Evolutionary conservation across 169 alveolate species (phyloP), one percentile per base, ranked within the genome.

Genomic region (Plasmodium coatneyi): DNA sequence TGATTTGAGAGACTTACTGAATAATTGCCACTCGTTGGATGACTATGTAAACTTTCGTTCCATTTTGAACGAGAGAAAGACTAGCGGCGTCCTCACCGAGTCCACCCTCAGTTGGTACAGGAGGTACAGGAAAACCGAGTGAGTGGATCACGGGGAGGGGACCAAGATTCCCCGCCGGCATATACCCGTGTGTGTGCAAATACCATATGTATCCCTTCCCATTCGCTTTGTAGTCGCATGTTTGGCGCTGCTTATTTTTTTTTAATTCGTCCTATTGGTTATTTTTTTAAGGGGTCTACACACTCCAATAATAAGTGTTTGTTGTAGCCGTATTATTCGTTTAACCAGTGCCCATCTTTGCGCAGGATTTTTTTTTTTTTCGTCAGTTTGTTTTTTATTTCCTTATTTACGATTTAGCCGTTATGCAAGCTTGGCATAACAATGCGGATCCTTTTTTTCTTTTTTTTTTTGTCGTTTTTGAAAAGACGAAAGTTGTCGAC

Each of bases 91-190:
- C 32, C 71, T 86, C 43, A 78, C 56, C 14, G 93, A 86, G 46
- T 52, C 87, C 2, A 16, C 87, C 19, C 80, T 74, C 43, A 86
- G 93, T 76, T 86, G 93, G 93, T 86, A 86, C 46, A 76, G 93
- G 60, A 74, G 93, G 43, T 86, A 86, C 52, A 86, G 93, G 70
- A 86, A 86, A 49, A 32, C 36, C 22, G 7, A 14, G 19, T 83
- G 52, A 70, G 39, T 32, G 76, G 36, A 3, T 0, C 12, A 14
- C 39, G 39, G 39, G 1, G 76, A 25, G 39, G 76, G 76, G 28
- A 25, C 14, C 41, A 9, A 66, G 76, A 2, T 66, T 66, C 32
- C 25, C 25, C 39, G 5, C 36, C 19, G 14, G n/a, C 36, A 66
- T 7, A 66, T 22, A 28, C 36, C 30, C 76, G 36, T 22, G 22